Evolutionary conservation across 805 yeast genomes (phyloP).

Genomic region (Hanseniaspora jakobsenii): DNA sequence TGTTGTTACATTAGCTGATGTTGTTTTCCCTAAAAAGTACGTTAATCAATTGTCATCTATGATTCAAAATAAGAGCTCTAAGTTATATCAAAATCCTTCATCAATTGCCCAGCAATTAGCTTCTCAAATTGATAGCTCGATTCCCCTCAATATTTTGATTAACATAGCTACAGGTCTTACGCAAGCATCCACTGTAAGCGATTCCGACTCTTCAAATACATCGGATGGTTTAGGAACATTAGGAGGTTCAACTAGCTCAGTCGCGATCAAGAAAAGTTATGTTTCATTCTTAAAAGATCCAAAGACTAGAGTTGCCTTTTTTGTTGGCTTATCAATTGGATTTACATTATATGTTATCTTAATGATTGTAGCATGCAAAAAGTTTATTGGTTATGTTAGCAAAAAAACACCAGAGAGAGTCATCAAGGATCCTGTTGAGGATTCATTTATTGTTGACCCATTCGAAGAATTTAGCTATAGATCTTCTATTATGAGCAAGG

Average conservation of each 20-base stretch:
- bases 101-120: slow-evolving; percentile 48
- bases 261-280: slow-evolving; percentile 18
- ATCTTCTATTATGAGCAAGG: slow-evolving; percentile 11
- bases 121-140: slow-evolving; percentile 47
- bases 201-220: slow-evolving; percentile 17
- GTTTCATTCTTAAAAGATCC: slow-evolving; percentile 20
- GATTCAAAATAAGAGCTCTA: slow-evolving; percentile 42
- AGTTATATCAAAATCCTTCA: slow-evolving; percentile 48
- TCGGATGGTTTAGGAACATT: slow-evolving; percentile 17
- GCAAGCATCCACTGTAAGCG: slow-evolving; percentile 23
- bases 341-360: slow-evolving; percentile 51
- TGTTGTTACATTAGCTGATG: slow-evolving; percentile 78
- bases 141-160: slow-evolving; percentile 24
- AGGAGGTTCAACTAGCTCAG: slow-evolving; percentile 4
- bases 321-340: slow-evolving; percentile 75
- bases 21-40: slow-evolving; percentile 55
- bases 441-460: slow-evolving; percentile 13
- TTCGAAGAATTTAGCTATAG: slow-evolving; percentile 15
- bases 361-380: slow-evolving; percentile 43
- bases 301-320: slow-evolving; percentile 56
- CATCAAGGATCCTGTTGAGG: slow-evolving; percentile 19
- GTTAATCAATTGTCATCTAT: slow-evolving; percentile 39
- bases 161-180: slow-evolving; percentile 16
- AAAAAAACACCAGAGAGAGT: slow-evolving; percentile 16
- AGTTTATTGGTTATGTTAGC: slow-evolving; percentile 34